These are phyloP conservation scores for Nemania sp. DNA, from an alignment of 2,329 filamentous ascomycete genomes.

Conservation along the genomic window DNA sequence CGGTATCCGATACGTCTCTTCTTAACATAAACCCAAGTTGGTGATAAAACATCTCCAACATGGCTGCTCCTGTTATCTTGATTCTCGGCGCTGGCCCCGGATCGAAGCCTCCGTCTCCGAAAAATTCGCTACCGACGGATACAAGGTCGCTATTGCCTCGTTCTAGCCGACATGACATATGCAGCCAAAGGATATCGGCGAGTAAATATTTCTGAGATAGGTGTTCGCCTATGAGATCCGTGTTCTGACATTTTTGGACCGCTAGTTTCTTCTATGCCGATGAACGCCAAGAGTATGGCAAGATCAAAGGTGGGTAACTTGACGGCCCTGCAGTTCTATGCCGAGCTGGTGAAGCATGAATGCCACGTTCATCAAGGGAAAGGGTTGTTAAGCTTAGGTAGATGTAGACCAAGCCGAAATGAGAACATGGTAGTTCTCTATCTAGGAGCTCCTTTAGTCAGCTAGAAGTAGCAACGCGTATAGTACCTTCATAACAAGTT, in stretches of 20 bases:
- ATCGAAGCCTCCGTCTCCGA: constrained; percentile 42
- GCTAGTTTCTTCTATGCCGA: constrained; percentile 54
- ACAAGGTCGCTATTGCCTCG: constrained; percentile 43
- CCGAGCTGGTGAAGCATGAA: constrained; percentile 16
- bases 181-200: constrained; percentile 49
- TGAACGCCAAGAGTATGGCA: constrained; percentile 51
- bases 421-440: neutral
- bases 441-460: neutral
- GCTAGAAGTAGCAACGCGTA: neutral
- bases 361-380: constrained; percentile 17
- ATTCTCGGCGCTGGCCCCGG: constrained; percentile 44
- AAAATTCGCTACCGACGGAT: constrained; percentile 43
- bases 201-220: constrained; percentile 30
- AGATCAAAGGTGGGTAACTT: constrained; percentile 42
- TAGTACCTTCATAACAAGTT: neutral
- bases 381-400: constrained; percentile 9
- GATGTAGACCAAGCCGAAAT: neutral
- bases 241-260: neutral
- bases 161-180: constrained; percentile 51
- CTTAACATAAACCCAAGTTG: neutral
- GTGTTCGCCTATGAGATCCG: neutral
- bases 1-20: neutral
- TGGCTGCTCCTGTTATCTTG: constrained; percentile 31
- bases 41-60: constrained; percentile 11
- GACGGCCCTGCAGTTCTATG: constrained; percentile 43